These are phyloP conservation scores for Candida nanaspora DNA, from an alignment of 805 yeast species.

Conservation along the genomic window DNA sequence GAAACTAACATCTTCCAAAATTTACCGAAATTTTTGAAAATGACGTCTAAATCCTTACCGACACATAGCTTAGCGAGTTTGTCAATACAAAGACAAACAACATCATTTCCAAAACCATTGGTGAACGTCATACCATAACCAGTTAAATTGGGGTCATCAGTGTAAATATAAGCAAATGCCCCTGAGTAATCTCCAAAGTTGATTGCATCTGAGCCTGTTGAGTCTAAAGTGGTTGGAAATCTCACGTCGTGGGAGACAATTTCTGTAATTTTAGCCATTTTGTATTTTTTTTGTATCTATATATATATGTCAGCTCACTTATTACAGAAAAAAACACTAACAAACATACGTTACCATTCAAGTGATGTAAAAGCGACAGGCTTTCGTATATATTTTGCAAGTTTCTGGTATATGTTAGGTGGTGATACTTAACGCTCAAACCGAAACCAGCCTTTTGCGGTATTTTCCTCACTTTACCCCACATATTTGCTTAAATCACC, in stretches of 20 bases:
- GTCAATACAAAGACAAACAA: constrained; percentile 28
- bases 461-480: too few species aligned
- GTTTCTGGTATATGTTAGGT: too few species aligned
- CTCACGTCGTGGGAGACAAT: constrained; percentile 26
- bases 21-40: constrained; percentile 30
- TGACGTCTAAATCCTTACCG: constrained; percentile 24
- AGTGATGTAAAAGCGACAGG: too few species aligned
- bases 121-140: constrained; percentile 39
- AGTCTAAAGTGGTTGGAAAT: constrained; percentile 33
- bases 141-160: constrained; percentile 18
- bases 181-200: constrained; percentile 36
- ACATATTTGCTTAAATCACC: too few species aligned
- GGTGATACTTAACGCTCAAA: too few species aligned
- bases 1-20: constrained; percentile 34
- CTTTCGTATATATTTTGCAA: too few species aligned
- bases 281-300: neutral
- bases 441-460: too few species aligned
- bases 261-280: constrained; percentile 17
- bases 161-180: constrained; percentile 27
- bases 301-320: too few species aligned
- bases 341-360: too few species aligned
- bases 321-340: too few species aligned
- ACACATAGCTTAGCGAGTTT: constrained; percentile 29
- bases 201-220: constrained; percentile 37
- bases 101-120: constrained; percentile 31